These are phyloP conservation scores for Cryptococcus floricola DNA, from an alignment of 1,284 basidiomycete species.

Conservation along the genomic window DNA sequence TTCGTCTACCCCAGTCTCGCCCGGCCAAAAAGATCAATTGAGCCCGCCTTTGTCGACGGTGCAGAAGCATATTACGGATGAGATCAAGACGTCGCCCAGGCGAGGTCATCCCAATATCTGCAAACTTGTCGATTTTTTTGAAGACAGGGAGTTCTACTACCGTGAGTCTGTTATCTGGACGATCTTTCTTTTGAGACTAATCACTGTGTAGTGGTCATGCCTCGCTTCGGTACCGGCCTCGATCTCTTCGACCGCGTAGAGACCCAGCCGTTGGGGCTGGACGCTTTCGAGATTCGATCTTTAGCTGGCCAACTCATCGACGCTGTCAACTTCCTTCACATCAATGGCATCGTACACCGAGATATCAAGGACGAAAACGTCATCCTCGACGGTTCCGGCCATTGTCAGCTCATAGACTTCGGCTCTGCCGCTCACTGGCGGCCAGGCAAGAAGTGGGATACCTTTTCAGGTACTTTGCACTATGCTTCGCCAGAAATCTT, in stretches of 20 bases:
- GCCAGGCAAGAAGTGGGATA: conserved; percentile 90
- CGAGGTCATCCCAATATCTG: conserved; percentile 59
- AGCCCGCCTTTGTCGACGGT: conserved; percentile 17
- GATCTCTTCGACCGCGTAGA: conserved; percentile 97
- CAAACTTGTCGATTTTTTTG: conserved; percentile 92
- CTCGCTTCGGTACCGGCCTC: conserved; percentile 53
- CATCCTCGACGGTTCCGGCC: conserved; percentile 52
- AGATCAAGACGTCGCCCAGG: conserved; percentile 36
- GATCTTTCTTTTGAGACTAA: not conserved
- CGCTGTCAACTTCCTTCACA: conserved; percentile 84
- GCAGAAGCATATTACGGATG: conserved; percentile 34
- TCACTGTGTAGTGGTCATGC: conserved; percentile 49
- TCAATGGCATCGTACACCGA: conserved; percentile 90
- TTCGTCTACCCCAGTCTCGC: conserved; percentile 10
- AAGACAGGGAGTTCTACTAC: conserved; percentile 96
- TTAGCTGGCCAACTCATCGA: conserved; percentile 94
- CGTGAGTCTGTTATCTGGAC: conserved; percentile 50
- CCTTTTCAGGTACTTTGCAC: conserved; percentile 77
- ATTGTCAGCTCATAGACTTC: conserved; percentile 93
- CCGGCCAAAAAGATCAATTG: conserved; percentile 17
- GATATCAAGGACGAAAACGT: conserved; percentile 99
- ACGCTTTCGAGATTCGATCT: conserved; percentile 68
- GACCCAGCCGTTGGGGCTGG: conserved; percentile 77
- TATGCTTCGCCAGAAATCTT: conserved; percentile 97
- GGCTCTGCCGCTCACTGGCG: conserved; percentile 63